Evolutionary conservation across 2,329 filamentous ascomycete species (phyloP), one percentile per base, ranked within the genome.

Genomic region (Colletotrichum destructivum): DNA sequence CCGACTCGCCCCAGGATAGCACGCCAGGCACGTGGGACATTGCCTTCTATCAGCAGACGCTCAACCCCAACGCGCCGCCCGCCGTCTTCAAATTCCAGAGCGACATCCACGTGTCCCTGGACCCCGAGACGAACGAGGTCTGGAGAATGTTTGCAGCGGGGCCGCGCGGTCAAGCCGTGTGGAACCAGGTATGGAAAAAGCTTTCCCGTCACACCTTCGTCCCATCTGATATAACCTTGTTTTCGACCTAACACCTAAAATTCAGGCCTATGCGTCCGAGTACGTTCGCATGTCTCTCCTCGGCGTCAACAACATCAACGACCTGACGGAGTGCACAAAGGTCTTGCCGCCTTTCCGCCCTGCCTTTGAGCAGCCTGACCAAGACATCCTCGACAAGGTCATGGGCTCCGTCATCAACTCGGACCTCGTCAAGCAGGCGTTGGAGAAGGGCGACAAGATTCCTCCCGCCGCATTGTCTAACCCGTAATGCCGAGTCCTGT

Each of bases 241-340:
- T 18, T 8, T 16, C 18, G 60, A 42, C 60, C 35, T 69, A 26
- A 66, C 23, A 40, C 18, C n/a, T n/a, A 6, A 2, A 54, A 38
- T 35, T 46, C 16, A 85, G 83, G 87, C 85, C 55, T 90, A 88
- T 66, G 83, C 87, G 2, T 81, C 82, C 46, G 87, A 86, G 15
- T 89, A 89, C 74, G 82, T 88, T 55, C 86, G 87, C 26, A 80
- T 90, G 47, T 87, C 84, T 42, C 79, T 90, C 3, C 83, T 90
- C 13, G 88, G 88, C 3, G 87, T 89, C 16, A 83, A 87, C 75
- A 88, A 89, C 75, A 86, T 90, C 77, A 89, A 89, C 77, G 77
- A 81, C 26, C 79, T 90, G 54, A 86, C 83, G 18, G 88, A 89
- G 73, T 90, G 88, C 82, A 88, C 86, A 12, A 84, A 85, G 74